A percentile compares a stretch with the other conserved stretches of the same genome.
Evolutionary conservation across 129 eudicot species (phyloP).

Genomic region (Arctium lappa): DNA sequence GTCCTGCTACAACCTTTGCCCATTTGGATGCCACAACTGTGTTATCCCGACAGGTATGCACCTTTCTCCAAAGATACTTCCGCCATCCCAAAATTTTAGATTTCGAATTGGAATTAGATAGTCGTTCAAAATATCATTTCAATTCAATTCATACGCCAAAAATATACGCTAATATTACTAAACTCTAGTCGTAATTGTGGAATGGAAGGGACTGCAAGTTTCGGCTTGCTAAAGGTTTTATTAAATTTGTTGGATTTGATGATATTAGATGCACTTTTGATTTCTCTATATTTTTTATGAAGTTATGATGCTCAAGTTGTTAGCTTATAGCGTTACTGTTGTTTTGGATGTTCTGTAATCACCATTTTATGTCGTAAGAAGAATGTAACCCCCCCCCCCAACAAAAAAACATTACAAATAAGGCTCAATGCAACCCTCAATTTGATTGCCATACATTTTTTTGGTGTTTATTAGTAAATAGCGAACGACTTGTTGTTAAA

Average conservation of each 20-base stretch:
- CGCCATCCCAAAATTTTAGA: background rate
- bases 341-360: background rate
- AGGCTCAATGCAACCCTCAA: background rate
- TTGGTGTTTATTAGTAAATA: background rate
- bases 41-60: conserved; percentile 30
- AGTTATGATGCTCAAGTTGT: background rate
- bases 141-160: background rate
- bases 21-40: conserved; percentile 48
- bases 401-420: background rate
- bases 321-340: background rate
- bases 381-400: background rate
- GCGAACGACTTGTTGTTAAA: background rate
- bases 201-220: background rate
- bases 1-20: conserved; percentile 50
- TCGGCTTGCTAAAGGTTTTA: conserved; percentile 5
- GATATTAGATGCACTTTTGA: background rate
- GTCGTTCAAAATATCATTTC: background rate
- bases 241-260: background rate
- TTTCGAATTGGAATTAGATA: background rate
- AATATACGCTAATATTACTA: background rate
- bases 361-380: background rate
- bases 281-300: background rate
- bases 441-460: background rate
- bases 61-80: no score
- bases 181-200: background rate